These are phyloP conservation scores for Chrysoporthe cubensis DNA, from an alignment of 2,329 filamentous ascomycete genomes.

Conservation along the genomic window DNA sequence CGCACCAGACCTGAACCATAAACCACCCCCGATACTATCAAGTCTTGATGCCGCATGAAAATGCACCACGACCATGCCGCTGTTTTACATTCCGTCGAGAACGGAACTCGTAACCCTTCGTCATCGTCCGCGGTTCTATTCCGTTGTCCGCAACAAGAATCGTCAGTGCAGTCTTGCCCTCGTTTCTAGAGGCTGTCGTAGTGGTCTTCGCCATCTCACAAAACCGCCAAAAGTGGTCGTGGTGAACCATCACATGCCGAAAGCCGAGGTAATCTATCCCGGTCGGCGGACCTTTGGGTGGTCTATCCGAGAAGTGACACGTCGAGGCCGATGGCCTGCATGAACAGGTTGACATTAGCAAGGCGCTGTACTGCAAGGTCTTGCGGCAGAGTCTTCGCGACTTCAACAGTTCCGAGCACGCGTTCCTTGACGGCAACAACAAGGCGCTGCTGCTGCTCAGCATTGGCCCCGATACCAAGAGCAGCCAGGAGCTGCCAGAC, in stretches of 20 bases:
- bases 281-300: not conserved
- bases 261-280: not conserved
- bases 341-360: conserved; percentile 95
- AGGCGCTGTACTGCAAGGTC: conserved; percentile 84
- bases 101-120: conserved; percentile 2
- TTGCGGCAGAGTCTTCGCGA: conserved; percentile 85
- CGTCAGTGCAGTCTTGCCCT: not conserved
- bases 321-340: conserved; percentile 98
- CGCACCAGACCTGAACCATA: conserved; percentile 3
- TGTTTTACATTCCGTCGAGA: conserved; percentile 6
- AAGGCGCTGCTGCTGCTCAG: conserved; percentile 92
- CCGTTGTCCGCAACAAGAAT: not conserved
- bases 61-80: conserved; percentile 1
- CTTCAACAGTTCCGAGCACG: conserved; percentile 90
- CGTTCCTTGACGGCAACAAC: conserved; percentile 97
- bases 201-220: not conserved
- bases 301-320: conserved; percentile 69
- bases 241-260: not conserved
- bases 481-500: conserved; percentile 98
- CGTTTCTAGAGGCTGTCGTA: not conserved
- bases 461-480: conserved; percentile 89
- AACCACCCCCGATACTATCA: not conserved
- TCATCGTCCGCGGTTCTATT: conserved; percentile 3
- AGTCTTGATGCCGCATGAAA: conserved; percentile 1
- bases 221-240: not conserved